Conservation (phyloP, 2,329 filamentous ascomycete genomes). For the Pestalotiopsis sp. region DNA sequence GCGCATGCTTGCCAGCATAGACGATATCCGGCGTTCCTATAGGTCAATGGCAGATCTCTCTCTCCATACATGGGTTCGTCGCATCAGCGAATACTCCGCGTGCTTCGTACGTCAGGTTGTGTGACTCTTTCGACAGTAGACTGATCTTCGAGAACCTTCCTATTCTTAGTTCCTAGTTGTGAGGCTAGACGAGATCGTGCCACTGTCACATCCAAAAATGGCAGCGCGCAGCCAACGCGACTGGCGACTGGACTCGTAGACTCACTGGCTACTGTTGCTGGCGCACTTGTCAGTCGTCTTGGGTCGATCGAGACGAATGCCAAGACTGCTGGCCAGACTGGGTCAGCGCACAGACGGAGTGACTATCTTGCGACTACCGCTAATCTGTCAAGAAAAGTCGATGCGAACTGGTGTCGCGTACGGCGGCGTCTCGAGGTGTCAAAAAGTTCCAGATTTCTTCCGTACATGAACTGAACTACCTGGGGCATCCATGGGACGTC, state of each 20-base stretch:
- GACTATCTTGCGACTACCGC: background rate
- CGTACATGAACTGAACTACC: background rate
- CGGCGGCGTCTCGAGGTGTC: background rate
- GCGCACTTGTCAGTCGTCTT: background rate
- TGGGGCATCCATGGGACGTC: background rate
- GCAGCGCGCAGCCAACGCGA: background rate
- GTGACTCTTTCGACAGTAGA: background rate
- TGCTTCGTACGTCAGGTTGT: too few species aligned
- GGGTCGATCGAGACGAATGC: background rate
- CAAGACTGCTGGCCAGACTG: background rate
- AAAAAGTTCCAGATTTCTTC: background rate
- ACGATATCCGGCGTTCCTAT: too few species aligned
- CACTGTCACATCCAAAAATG: background rate
- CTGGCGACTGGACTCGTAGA: background rate
- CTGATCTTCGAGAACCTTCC: background rate
- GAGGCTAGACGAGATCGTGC: background rate
- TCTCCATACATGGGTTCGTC: too few species aligned
- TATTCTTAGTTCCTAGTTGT: background rate
- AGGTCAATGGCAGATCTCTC: too few species aligned
- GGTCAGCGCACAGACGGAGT: background rate
- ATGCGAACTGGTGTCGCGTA: background rate
- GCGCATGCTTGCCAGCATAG: too few species aligned
- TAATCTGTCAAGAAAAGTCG: background rate
- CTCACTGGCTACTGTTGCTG: background rate
- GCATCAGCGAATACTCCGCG: too few species aligned